phyloP scores from a whole-genome alignment of 2,329 filamentous ascomycete species.

The Cadophora luteo-olivacea region DNA sequence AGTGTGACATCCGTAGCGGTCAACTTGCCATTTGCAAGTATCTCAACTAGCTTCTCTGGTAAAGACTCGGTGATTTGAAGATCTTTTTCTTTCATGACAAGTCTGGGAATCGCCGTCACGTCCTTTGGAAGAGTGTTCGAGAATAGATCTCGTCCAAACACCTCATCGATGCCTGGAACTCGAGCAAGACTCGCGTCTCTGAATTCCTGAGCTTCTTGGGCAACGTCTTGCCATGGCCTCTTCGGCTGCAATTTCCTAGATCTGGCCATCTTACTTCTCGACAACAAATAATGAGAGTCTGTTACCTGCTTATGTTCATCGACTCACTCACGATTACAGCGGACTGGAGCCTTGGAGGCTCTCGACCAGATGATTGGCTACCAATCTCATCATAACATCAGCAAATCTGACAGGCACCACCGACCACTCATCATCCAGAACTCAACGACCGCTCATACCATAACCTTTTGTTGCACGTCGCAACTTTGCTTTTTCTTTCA shows the following conservation, averaged over 20 bases:
- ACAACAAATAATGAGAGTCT: no score
- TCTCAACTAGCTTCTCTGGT: constrained; percentile 52
- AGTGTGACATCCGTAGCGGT: constrained; percentile 52
- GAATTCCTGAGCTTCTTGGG: constrained; percentile 50
- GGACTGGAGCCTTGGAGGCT: neutral
- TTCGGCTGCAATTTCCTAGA: constrained; percentile 21
- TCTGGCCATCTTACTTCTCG: constrained; percentile 47
- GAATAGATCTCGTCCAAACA: constrained; percentile 23
- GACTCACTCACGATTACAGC: neutral
- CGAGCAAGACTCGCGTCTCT: constrained; percentile 50
- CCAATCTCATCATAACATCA: neutral
- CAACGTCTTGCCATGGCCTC: constrained; percentile 50
- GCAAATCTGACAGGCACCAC: neutral
- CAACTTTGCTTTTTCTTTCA: constrained; percentile 21
- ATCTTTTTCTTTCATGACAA: constrained; percentile 53
- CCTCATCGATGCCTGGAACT: constrained; percentile 18
- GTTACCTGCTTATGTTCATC: neutral
- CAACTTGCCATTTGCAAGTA: constrained; percentile 50
- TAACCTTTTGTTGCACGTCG: constrained; percentile 22
- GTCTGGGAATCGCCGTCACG: constrained; percentile 45
- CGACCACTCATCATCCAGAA: neutral
- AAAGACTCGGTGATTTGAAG: constrained; percentile 54
- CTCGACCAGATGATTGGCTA: neutral
- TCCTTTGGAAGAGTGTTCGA: constrained; percentile 29
- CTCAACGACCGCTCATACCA: constrained; percentile 41